A percentile compares a stretch with the other conserved stretches of the same genome.
Conservation (phyloP, 2,329 filamentous ascomycete species). For the Septoria petroselini region DNA sequence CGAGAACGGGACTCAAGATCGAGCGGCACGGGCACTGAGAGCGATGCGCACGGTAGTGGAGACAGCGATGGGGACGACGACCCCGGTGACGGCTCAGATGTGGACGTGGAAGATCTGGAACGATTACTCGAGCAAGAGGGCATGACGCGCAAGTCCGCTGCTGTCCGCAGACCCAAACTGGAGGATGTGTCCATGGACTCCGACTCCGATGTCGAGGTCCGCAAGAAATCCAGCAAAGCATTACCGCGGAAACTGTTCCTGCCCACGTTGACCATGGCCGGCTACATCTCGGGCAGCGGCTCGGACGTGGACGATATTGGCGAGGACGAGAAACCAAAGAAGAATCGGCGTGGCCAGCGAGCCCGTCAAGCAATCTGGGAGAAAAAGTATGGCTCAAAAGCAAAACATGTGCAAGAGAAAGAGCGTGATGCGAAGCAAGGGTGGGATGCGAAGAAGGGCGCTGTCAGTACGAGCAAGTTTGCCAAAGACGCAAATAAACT, state of each 20-base stretch:
- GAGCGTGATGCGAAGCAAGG: constrained; percentile 49
- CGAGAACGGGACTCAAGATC: constrained; percentile 2
- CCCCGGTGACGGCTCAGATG: constrained; percentile 16
- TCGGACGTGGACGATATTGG: constrained; percentile 62
- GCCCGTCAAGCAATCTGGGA: constrained; percentile 77
- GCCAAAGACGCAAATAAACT: constrained; percentile 23
- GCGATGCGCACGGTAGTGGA: constrained; percentile 36
- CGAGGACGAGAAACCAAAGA: constrained; percentile 55
- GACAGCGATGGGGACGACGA: constrained; percentile 33
- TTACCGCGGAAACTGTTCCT: constrained; percentile 59
- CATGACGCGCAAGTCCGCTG: constrained; percentile 7
- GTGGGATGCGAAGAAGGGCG: constrained; percentile 59
- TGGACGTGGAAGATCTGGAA: constrained; percentile 31
- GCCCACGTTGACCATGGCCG: constrained; percentile 70
- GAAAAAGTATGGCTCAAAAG: constrained; percentile 71
- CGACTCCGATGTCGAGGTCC: constrained; percentile 26
- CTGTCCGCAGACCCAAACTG: constrained; percentile 10
- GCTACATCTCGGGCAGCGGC: constrained; percentile 75
- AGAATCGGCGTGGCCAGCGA: constrained; percentile 73
- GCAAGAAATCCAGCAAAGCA: constrained; percentile 27
- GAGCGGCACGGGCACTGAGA: constrained; percentile 16
- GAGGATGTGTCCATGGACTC: constrained; percentile 24
- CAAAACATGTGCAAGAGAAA: constrained; percentile 61
- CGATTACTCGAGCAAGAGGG: constrained; percentile 30
- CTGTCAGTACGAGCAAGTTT: constrained; percentile 35